phyloP scores from a whole-genome alignment of 2,329 filamentous ascomycete species.

The Ascochyta fabae region DNA sequence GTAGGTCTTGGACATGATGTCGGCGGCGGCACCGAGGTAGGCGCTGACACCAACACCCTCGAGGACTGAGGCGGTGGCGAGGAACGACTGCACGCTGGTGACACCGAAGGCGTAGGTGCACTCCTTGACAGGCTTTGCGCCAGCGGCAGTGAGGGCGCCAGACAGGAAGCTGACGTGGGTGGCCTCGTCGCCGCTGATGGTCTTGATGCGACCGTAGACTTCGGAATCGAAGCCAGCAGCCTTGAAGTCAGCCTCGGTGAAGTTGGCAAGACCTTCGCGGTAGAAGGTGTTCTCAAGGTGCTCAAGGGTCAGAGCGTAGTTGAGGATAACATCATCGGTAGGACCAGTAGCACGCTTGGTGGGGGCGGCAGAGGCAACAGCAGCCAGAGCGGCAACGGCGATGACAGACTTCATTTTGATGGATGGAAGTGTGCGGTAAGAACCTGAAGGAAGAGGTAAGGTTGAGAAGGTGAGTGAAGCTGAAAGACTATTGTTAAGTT shows the following conservation, averaged over 20 bases:
- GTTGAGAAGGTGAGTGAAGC: conserved; percentile 8
- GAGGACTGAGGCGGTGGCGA: conserved; percentile 60
- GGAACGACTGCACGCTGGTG: conserved; percentile 57
- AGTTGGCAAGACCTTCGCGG: conserved; percentile 64
- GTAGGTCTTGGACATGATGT: conserved; percentile 64
- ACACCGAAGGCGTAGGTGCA: conserved; percentile 65
- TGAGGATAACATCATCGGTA: conserved; percentile 46
- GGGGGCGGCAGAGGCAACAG: conserved; percentile 23
- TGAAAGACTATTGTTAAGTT: background rate
- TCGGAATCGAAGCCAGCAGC: conserved; percentile 45
- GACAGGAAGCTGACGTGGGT: conserved; percentile 65
- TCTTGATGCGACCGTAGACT: conserved; percentile 65
- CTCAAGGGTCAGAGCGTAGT: conserved; percentile 55
- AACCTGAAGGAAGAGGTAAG: conserved; percentile 15
- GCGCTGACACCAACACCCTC: conserved; percentile 65
- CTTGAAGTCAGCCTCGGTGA: conserved; percentile 46
- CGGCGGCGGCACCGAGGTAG: conserved; percentile 67
- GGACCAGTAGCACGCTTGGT: conserved; percentile 33
- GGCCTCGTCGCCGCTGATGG: conserved; percentile 63
- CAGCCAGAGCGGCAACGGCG: conserved; percentile 14
- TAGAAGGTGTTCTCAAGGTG: conserved; percentile 68
- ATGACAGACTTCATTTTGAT: conserved; percentile 15
- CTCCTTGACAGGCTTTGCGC: conserved; percentile 58
- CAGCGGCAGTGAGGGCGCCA: conserved; percentile 52
- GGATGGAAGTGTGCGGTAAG: background rate